Evolutionary conservation across 208 protist genomes (phyloP).

Genomic region (Leishmania arabica): DNA sequence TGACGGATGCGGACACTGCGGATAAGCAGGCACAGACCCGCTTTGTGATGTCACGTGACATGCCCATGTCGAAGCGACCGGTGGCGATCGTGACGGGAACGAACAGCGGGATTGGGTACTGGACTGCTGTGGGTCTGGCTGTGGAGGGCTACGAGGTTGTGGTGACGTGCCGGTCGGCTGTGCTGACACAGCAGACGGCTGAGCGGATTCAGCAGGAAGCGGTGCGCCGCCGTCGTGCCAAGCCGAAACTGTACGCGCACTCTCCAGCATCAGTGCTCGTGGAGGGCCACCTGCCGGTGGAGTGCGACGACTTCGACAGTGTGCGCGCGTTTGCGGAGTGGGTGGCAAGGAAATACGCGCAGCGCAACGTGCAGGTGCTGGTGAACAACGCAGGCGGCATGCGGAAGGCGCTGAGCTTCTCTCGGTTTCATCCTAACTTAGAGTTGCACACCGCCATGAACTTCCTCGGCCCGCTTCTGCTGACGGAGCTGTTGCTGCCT

Average conservation of each 20-base stretch:
- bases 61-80: constrained; percentile 53
- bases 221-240: constrained; percentile 26
- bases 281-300: constrained; percentile 55
- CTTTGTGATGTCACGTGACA: constrained; percentile 55
- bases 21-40: constrained; percentile 13
- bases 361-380: constrained; percentile 73
- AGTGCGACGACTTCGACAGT: constrained; percentile 80
- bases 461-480: constrained; percentile 79
- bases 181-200: constrained; percentile 56
- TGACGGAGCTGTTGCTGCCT: constrained; percentile 86
- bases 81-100: constrained; percentile 92
- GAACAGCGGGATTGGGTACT: constrained; percentile 89
- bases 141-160: constrained; percentile 79
- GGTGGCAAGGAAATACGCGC: constrained; percentile 48
- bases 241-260: constrained; percentile 42
- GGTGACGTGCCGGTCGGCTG: constrained; percentile 70
- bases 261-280: constrained; percentile 52
- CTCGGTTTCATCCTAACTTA: constrained; percentile 43
- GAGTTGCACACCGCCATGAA: constrained; percentile 88
- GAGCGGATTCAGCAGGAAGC: constrained; percentile 46
- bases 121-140: constrained; percentile 80
- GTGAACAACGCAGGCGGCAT: constrained; percentile 92
- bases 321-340: constrained; percentile 60
- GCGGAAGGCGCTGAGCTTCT: constrained; percentile 54
- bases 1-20: constrained; percentile 25